Evolutionary conservation across 495 filamentous ascomycete genomes (phyloP).

Genomic region (Achaetomiella virescens): DNA sequence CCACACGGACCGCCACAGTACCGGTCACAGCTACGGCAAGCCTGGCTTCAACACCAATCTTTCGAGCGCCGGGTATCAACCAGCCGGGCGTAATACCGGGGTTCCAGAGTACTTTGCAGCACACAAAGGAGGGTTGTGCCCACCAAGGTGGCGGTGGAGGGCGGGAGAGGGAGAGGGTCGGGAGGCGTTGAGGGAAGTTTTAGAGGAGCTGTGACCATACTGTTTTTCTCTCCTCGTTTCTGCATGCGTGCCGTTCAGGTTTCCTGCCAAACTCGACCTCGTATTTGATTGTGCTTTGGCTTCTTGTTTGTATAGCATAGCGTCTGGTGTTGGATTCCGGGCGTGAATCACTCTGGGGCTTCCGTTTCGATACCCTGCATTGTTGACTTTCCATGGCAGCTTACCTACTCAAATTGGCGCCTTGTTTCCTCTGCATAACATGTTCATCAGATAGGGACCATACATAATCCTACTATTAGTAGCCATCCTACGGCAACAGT

Average conservation of each 20-base stretch:
- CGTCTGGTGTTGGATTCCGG: too few relatives aligned
- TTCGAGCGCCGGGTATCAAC: conserved; percentile 47
- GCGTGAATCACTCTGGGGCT: too few relatives aligned
- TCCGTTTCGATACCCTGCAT: too few relatives aligned
- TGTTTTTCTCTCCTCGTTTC: too few relatives aligned
- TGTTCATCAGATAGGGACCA: too few relatives aligned
- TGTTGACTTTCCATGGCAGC: too few relatives aligned
- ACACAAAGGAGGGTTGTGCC: conserved; percentile 35
- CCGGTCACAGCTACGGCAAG: background rate
- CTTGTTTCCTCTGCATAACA: too few relatives aligned
- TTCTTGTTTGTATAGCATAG: background rate
- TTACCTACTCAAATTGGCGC: too few relatives aligned
- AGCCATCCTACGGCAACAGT: too few relatives aligned
- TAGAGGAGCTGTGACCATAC: conserved; percentile 20
- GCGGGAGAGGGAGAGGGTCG: conserved; percentile 36
- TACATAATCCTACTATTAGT: too few relatives aligned
- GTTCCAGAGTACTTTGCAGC: conserved; percentile 39
- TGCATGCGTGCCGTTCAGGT: too few relatives aligned
- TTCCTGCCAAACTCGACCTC: too few relatives aligned
- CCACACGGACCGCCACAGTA: background rate
- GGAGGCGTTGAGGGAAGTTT: conserved; percentile 39
- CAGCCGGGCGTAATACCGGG: conserved; percentile 48
- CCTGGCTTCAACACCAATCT: conserved; percentile 3
- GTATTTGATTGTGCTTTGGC: background rate
- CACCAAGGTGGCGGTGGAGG: conserved; percentile 37